Evolutionary conservation across 2,329 filamentous ascomycete species (phyloP).

Genomic region (Neodidymelliopsis sp.): DNA sequence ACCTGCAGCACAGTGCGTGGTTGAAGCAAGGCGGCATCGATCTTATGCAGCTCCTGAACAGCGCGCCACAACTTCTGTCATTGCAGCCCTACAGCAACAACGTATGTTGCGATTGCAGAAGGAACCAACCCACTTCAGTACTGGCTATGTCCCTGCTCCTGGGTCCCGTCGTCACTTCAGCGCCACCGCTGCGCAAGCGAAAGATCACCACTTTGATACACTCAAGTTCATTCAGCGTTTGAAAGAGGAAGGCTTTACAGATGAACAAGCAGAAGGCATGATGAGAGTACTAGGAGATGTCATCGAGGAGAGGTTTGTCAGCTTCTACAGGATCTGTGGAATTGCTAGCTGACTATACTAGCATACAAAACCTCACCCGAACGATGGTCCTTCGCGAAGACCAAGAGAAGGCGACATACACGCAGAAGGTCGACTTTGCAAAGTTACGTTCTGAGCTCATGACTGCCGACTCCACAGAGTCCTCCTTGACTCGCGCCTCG

Average conservation of each 20-base stretch:
- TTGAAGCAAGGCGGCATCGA: slow-evolving; percentile 27
- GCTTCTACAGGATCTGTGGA: not conserved
- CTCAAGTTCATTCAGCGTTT: slow-evolving; percentile 94
- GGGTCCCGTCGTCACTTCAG: slow-evolving; percentile 64
- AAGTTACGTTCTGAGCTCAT: slow-evolving; percentile 95
- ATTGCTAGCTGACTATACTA: slow-evolving; percentile 41
- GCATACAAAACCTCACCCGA: slow-evolving; percentile 94
- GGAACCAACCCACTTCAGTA: slow-evolving; percentile 5
- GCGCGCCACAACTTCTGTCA: slow-evolving; percentile 18
- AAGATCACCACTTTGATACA: slow-evolving; percentile 97
- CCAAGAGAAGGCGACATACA: slow-evolving; percentile 77
- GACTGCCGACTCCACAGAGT: slow-evolving; percentile 89
- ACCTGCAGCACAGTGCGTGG: slow-evolving; percentile 23
- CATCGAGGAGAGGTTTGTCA: slow-evolving; percentile 82
- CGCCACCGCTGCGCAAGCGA: slow-evolving; percentile 65
- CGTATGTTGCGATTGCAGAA: slow-evolving; percentile 11
- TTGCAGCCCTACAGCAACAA: slow-evolving; percentile 18
- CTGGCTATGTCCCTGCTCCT: slow-evolving; percentile 11
- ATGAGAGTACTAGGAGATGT: slow-evolving; percentile 97
- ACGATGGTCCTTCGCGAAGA: slow-evolving; percentile 99
- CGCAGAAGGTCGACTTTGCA: slow-evolving; percentile 95
- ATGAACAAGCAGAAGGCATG: slow-evolving; percentile 95
- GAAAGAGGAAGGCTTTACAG: slow-evolving; percentile 90
- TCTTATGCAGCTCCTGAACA: slow-evolving; percentile 22
- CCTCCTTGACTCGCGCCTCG: slow-evolving; percentile 83